Base-by-base conservation (phyloP, 768 basidiomycete genomes). In the Gymnopilus junonius region DNA sequence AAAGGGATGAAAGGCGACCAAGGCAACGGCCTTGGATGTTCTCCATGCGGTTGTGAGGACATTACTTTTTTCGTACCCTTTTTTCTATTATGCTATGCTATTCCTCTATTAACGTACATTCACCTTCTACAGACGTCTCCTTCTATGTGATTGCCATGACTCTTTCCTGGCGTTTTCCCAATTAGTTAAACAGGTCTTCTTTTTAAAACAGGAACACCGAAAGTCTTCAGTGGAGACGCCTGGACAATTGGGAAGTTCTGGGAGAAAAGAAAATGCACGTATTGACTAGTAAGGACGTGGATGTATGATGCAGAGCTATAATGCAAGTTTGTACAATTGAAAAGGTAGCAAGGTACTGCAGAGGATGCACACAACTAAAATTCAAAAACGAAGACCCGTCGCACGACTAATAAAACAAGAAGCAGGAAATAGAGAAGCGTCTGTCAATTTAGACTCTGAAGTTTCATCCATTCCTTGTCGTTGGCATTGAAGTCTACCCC, bases 391-490 rank as follows among this genome's bases (percentile, higher is more conserved):
- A 40, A 27, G 39, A 67, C 40, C 58, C 27, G 57, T 59, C 48
- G 29, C 21, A 57, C 58, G 34, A 51, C 43, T 55, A 61, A 58
- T 17, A 57, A 62, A 42, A 40, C 27, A 60, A 65, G 42, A 48
- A 55, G 63, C 60, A 64, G 69, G 63, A 59, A 40, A 58, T 25
- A 58, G 50, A 61, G 54, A 57, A 62, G 46, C 59, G 11, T 27
- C 32, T 34, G 64, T 80, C 69, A 90, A 74, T 93, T 92, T 57
- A 94, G 74, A 69, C 80, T 87, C 71, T 91, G 91, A 55, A 91
- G 77, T 74, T 93, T 93, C 86, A 90, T 91, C 92, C 93, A 95
- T 73, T 93, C 92, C 75, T 87, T 91, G 69, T 93, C 90, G 65
- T 90, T 88, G 25, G 94, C 88, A 58, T 88, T 87, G 71, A 94